A percentile compares a stretch with the other conserved stretches of the same genome.
These are phyloP conservation scores for Phytophthora parvispora DNA, from an alignment of 352 stramenopile species.

Conservation along the genomic window DNA sequence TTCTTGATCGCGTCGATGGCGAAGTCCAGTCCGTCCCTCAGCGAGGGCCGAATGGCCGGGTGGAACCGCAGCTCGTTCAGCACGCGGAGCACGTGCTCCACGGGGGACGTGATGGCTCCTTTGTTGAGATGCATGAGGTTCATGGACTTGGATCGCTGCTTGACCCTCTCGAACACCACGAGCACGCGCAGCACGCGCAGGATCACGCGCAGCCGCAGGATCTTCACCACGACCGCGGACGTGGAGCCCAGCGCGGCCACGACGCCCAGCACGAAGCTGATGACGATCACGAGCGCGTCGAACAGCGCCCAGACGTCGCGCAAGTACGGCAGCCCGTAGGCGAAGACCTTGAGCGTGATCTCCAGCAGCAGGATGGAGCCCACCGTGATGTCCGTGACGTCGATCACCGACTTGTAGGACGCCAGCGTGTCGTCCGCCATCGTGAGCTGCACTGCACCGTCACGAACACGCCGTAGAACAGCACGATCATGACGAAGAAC, in stretches of 20 bases:
- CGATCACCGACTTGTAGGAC: slow-evolving; percentile 73
- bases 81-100: slow-evolving; percentile 81
- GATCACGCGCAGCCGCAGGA: slow-evolving; percentile 80
- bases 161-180: slow-evolving; percentile 90
- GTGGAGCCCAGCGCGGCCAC: slow-evolving; percentile 65
- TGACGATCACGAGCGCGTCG: slow-evolving; percentile 83
- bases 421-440: slow-evolving; percentile 66
- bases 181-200: slow-evolving; percentile 85
- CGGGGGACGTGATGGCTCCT: slow-evolving; percentile 75
- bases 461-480: slow-evolving; percentile 88
- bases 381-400: slow-evolving; percentile 87
- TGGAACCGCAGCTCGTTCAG: slow-evolving; percentile 87
- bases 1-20: slow-evolving; percentile 90
- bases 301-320: slow-evolving; percentile 81
- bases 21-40: slow-evolving; percentile 79
- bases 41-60: slow-evolving; percentile 59
- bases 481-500: slow-evolving; percentile 92
- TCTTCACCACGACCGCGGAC: slow-evolving; percentile 73
- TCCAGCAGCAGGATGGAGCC: slow-evolving; percentile 87
- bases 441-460: slow-evolving; percentile 86
- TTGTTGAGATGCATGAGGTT: slow-evolving; percentile 73
- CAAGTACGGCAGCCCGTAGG: slow-evolving; percentile 77
- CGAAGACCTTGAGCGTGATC: slow-evolving; percentile 84
- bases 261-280: slow-evolving; percentile 81
- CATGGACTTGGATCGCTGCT: slow-evolving; percentile 81